A percentile compares a stretch with the other conserved stretches of the same genome.
These are phyloP conservation scores for Schoenoplectus triqueter DNA, from an alignment of 202 grass and related monocot species.

Conservation along the genomic window DNA sequence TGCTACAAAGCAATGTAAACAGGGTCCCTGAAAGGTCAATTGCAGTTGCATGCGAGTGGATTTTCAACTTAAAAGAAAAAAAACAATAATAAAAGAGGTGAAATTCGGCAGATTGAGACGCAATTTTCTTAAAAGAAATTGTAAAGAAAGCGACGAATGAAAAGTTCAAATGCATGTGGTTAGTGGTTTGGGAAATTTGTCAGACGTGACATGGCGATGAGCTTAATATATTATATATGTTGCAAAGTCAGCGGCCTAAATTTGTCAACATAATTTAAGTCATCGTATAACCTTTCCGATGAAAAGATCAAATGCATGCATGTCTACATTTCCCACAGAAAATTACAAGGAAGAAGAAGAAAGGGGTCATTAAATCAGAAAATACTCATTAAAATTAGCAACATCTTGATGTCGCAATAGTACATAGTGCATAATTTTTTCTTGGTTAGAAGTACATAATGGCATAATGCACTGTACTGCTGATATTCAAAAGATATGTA, in stretches of 20 bases:
- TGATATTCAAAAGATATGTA: too few relatives aligned
- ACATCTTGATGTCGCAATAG: too few relatives aligned
- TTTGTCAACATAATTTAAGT: background rate
- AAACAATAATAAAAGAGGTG: background rate
- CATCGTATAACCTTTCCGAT: background rate
- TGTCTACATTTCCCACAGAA: background rate
- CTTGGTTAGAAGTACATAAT: too few relatives aligned
- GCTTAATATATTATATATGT: background rate
- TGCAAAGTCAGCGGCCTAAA: background rate
- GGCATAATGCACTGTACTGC: too few relatives aligned
- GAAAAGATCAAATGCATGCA: too few relatives aligned
- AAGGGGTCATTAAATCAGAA: too few relatives aligned
- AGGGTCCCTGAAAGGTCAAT: background rate
- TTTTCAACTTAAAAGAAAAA: background rate
- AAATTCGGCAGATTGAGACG: background rate
- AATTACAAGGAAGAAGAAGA: too few relatives aligned
- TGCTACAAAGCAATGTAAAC: background rate
- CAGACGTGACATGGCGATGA: background rate
- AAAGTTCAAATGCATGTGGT: background rate
- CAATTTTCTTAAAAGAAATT: background rate
- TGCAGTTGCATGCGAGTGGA: background rate
- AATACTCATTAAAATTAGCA: too few relatives aligned
- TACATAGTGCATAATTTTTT: too few relatives aligned
- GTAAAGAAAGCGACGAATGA: background rate
- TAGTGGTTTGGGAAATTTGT: background rate